phyloP scores from a whole-genome alignment of 2,329 filamentous ascomycete genomes.

The Fusarium sp. region DNA sequence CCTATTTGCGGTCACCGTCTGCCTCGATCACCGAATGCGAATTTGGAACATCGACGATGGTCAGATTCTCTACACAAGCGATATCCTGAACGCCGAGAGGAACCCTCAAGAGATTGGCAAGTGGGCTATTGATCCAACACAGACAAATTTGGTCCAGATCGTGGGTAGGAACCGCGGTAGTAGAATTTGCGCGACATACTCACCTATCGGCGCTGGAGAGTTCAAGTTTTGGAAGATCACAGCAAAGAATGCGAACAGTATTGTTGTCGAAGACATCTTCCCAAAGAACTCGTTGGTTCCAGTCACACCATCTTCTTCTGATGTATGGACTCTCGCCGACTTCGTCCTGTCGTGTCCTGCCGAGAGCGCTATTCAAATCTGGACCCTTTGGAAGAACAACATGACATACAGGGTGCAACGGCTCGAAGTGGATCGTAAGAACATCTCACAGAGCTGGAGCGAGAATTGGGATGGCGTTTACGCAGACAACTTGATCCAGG shows the following conservation, averaged over 20 bases:
- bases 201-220: constrained; percentile 84
- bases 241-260: constrained; percentile 70
- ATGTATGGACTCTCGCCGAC: constrained; percentile 83
- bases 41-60: constrained; percentile 91
- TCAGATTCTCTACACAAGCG: constrained; percentile 78
- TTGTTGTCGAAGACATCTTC: constrained; percentile 78
- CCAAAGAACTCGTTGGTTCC: constrained; percentile 70
- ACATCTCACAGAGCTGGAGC: constrained; percentile 70
- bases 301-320: constrained; percentile 74
- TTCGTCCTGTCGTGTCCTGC: constrained; percentile 71
- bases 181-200: constrained; percentile 80
- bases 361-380: constrained; percentile 70
- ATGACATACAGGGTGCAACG: constrained; percentile 79
- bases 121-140: constrained; percentile 81
- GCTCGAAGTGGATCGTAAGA: constrained; percentile 76
- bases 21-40: constrained; percentile 87
- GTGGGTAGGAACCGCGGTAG: constrained; percentile 67
- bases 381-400: constrained; percentile 88
- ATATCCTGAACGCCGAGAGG: constrained; percentile 76
- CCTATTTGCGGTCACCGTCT: constrained; percentile 79
- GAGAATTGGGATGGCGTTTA: constrained; percentile 77
- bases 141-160: constrained; percentile 80
- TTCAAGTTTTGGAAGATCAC: constrained; percentile 93
- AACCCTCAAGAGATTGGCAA: constrained; percentile 76
- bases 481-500: constrained; percentile 66